Conservation (phyloP, 768 basidiomycete species). For the Lactifluus pinguis region DNA sequence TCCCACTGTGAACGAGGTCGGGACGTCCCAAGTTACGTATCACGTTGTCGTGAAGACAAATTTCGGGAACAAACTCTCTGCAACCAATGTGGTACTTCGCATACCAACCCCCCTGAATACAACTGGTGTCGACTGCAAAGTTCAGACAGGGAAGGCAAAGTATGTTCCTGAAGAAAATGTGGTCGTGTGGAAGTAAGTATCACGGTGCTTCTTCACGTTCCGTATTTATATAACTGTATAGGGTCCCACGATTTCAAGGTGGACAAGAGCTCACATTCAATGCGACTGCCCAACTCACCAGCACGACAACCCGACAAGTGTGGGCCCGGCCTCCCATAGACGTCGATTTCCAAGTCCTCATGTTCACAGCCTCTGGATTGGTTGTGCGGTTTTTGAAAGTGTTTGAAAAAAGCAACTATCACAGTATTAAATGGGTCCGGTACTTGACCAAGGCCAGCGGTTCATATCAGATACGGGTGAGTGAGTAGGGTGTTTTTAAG, state of each 20-base stretch:
- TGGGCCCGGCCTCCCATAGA: constrained; percentile 99
- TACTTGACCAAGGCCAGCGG: constrained; percentile 93
- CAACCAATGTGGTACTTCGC: constrained; percentile 82
- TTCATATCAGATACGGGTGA: constrained; percentile 85
- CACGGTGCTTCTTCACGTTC: not conserved
- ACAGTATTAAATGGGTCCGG: constrained; percentile 93
- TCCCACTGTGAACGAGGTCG: constrained; percentile 87
- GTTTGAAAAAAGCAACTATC: constrained; percentile 92
- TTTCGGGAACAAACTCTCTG: constrained; percentile 87
- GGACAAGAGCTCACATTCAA: constrained; percentile 83
- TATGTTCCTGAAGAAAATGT: constrained; percentile 95
- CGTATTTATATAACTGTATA: constrained; percentile 27
- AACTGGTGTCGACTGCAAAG: constrained; percentile 86
- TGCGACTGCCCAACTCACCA: constrained; percentile 74
- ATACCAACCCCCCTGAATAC: constrained; percentile 98
- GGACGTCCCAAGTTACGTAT: constrained; percentile 87
- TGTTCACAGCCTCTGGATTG: constrained; percentile 96
- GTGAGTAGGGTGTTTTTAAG: constrained; percentile 26
- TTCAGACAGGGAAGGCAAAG: constrained; percentile 89
- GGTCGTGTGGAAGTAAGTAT: constrained; percentile 92
- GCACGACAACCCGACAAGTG: constrained; percentile 86
- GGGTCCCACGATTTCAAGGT: constrained; percentile 88
- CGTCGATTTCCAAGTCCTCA: constrained; percentile 96
- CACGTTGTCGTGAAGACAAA: constrained; percentile 79
- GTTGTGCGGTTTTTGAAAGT: constrained; percentile 97